A percentile compares a stretch with the other conserved stretches of the same genome.
Evolutionary conservation across 495 filamentous ascomycete genomes (phyloP).

Genomic region (Staphylotrichum tortipilum): DNA sequence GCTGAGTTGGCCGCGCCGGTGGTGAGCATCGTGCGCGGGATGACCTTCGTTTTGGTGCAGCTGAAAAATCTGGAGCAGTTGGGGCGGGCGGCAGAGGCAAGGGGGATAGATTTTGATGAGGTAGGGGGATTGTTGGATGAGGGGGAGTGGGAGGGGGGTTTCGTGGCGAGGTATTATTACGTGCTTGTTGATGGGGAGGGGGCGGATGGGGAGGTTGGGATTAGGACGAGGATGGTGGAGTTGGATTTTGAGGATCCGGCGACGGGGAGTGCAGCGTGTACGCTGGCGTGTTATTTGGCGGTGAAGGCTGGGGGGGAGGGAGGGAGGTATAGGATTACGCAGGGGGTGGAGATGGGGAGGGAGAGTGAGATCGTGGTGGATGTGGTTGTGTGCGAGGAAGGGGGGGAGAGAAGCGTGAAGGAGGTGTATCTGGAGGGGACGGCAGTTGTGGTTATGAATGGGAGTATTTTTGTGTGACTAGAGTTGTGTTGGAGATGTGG

Average conservation of each 20-base stretch:
- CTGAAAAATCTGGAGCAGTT: slow-evolving; percentile 42
- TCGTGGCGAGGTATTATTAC: slow-evolving; percentile 50
- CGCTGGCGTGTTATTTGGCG: slow-evolving; percentile 46
- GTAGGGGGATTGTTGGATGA: slow-evolving; percentile 40
- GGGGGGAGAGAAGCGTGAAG: slow-evolving; percentile 31
- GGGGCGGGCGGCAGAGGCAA: slow-evolving; percentile 18
- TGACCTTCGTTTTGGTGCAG: slow-evolving; percentile 53
- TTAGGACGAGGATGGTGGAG: slow-evolving; percentile 48
- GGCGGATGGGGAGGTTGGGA: slow-evolving; percentile 13
- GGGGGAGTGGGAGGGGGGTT: slow-evolving; percentile 45
- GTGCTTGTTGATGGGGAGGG: slow-evolving; percentile 30
- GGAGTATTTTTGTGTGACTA: slow-evolving; percentile 24
- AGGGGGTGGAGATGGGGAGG: slow-evolving; percentile 75
- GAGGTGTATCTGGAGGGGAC: slow-evolving; percentile 47
- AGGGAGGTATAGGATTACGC: slow-evolving; percentile 47
- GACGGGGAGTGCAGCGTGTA: slow-evolving; percentile 55
- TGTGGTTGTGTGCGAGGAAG: slow-evolving; percentile 31
- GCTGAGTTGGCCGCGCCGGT: slow-evolving; percentile 37
- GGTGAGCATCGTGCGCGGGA: slow-evolving; percentile 60
- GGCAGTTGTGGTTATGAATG: slow-evolving; percentile 52
- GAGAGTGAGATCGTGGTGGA: slow-evolving; percentile 47
- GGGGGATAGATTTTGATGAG: slow-evolving; percentile 22
- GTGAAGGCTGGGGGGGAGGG: slow-evolving; percentile 18
- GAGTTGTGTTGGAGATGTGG: no score
- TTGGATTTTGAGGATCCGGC: slow-evolving; percentile 57